Base-by-base conservation (phyloP, 2,329 filamentous ascomycete genomes). In the Sporothrix variecibatus region DNA sequence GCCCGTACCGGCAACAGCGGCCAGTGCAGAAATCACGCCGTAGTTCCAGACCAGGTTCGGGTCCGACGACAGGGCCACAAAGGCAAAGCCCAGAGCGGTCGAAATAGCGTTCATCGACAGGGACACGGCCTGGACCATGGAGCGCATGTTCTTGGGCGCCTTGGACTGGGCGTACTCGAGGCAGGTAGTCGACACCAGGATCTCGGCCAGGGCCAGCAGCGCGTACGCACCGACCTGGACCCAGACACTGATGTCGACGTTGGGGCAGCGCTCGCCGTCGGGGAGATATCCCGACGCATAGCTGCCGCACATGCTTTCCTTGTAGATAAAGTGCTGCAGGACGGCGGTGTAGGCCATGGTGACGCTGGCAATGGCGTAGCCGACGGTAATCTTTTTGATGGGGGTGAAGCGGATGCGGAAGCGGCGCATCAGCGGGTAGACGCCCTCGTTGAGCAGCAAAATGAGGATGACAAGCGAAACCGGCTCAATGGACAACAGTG, bases 161-260 rank as follows among this genome's bases (percentile, higher is more conserved):
- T 94, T 93, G 80, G 90, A 91, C 84, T 90, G 94, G 46, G 93
- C 93, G 76, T 93, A 94, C 91, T 94, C 92, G 76, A 92, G 89
- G 1, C 90, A 90, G 20, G 87, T 87, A 74, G 88, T 86, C 78
- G 87, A 87, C 76, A 86, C 84, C 77, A 88, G 85, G 72, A 88
- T 86, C 81, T 88, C 87, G 9, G 86, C 84, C 3, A 87, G 79
- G 75, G 86, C 86, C 34, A 86, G 85, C 34, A 88, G 78, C 76
- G 87, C 83, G 79, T 87, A 87, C 26, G 86, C 85, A 12, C 88
- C 81, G 28, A 82, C 85, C 81, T 89, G 87, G 1, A 85, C 85
- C 87, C 87, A 90, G 65, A 94, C 91, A 77, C 89, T 92, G 84
- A 94, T 91, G 43, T 86, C 84, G 1, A 89, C 86, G 3, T 85